Evolutionary conservation across 1,139 yeast species (phyloP), one percentile per base, ranked within the genome.

Genomic region (Scheffersomyces lignicola): DNA sequence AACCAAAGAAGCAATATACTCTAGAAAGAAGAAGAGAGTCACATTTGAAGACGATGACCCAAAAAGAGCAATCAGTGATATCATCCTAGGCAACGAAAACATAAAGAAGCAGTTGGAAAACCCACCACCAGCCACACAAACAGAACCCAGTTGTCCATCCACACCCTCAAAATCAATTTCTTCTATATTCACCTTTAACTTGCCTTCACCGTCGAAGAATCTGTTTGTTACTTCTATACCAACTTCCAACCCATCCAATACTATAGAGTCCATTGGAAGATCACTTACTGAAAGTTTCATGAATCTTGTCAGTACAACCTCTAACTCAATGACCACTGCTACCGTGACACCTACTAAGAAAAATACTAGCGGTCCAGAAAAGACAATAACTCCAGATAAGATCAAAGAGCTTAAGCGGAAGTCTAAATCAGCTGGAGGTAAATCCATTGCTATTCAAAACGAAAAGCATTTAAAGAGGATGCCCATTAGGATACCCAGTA

Each of bases 1-100:
- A n/a, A 62, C 68, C 2, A 44, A 62, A 7, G 65, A 64, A 36
- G 49, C 62, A 3, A 52, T 56, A 8, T 54, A 54, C 29, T 59
- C 47, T 2, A 33, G 29, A 26, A 26, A 26, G 29, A 26, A 26
- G 20, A 26, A 26, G 11, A 25, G 36, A 13, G 31, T 27, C 4
- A 29, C 28, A 7, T 28, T 29, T 22, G 31, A 33, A 16, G 31
- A 33, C 22, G 33, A 33, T 24, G 35, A 33, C 20, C 31, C 40
- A 12, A 42, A 30, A 18, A 31, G 29, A 11, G 22, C 34, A 7
- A 18, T 39, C 21, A 33, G 29, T 26, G 37, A 38, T 13, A 36
- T 42, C 4, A 40, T 23, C 32, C 32, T 23, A 33, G 48, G 32
- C 18, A 22, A 43, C 39, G 32, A 45, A 36, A 16, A 20, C 17